phyloP scores from a whole-genome alignment of 441 rosid genomes.

The Hypseocharis bilobata region DNA sequence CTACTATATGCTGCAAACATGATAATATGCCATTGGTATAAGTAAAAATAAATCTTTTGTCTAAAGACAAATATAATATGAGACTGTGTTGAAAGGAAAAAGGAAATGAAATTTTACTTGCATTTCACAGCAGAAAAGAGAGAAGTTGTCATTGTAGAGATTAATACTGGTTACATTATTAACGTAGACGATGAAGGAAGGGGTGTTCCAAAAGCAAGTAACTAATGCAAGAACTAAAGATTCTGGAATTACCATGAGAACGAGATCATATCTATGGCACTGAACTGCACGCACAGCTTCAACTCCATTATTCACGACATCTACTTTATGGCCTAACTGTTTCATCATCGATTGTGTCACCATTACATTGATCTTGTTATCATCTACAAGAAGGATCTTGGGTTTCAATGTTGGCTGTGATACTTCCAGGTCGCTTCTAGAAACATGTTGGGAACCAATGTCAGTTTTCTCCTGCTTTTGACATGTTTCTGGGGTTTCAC shows the following conservation, averaged over 20 bases:
- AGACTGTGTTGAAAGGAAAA: neutral
- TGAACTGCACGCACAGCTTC: constrained; percentile 72
- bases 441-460: constrained; percentile 20
- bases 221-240: neutral
- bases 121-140: neutral
- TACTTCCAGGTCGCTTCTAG: constrained; percentile 25
- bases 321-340: constrained; percentile 61
- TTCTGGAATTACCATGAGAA: constrained; percentile 62
- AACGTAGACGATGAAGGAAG: no score
- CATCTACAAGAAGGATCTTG: constrained; percentile 88
- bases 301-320: constrained; percentile 66
- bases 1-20: neutral
- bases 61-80: neutral
- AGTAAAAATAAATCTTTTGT: neutral
- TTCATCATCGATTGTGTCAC: constrained; percentile 79
- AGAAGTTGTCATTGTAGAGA: neutral
- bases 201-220: neutral
- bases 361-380: constrained; percentile 76
- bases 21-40: neutral
- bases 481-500: constrained; percentile 28
- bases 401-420: constrained; percentile 36
- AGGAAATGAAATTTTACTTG: neutral
- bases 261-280: constrained; percentile 43
- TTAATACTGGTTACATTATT: neutral
- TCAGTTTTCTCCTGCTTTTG: constrained; percentile 30